A percentile compares a stretch with the other conserved stretches of the same genome.
These are phyloP conservation scores for Sporothrix curviconia DNA, from an alignment of 2,329 filamentous ascomycete genomes.

Conservation along the genomic window DNA sequence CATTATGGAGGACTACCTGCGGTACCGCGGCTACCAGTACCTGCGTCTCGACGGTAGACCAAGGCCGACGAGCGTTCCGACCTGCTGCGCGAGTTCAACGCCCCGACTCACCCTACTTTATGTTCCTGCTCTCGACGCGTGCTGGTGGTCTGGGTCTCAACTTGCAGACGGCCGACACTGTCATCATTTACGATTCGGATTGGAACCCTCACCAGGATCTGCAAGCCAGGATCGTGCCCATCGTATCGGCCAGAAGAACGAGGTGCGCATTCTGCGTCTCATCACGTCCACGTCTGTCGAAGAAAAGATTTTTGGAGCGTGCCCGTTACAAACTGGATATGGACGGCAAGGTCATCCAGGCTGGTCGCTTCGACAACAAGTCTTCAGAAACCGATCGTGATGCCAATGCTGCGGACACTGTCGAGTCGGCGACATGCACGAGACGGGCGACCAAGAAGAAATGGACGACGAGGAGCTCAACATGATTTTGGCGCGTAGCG, in stretches of 20 bases:
- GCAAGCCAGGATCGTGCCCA: constrained; percentile 99
- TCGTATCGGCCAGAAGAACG: constrained; percentile 99
- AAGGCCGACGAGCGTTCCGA: constrained; percentile 97
- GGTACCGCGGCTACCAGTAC: constrained; percentile 75
- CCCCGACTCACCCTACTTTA: constrained; percentile 86
- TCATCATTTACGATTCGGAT: constrained; percentile 99
- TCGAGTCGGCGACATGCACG: constrained; percentile 71
- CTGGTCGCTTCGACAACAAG: constrained; percentile 98
- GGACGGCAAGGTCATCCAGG: constrained; percentile 99
- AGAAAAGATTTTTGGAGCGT: constrained; percentile 94
- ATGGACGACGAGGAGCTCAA: constrained; percentile 99
- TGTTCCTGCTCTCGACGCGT: constrained; percentile 96
- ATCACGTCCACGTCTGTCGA: constrained; percentile 97
- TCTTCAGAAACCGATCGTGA: constrained; percentile 98
- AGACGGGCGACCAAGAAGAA: constrained; percentile 75
- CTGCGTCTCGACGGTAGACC: constrained; percentile 89
- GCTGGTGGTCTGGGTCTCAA: constrained; percentile 97
- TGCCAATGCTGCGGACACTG: constrained; percentile 87
- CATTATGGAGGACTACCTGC: constrained; percentile 98
- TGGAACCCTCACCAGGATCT: constrained; percentile 99
- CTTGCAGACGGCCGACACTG: constrained; percentile 93
- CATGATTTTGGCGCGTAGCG: constrained; percentile 82
- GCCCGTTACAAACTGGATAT: constrained; percentile 98
- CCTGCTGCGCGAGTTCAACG: constrained; percentile 81
- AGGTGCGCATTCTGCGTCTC: constrained; percentile 89